A percentile compares a stretch with the other conserved stretches of the same genome.
Conservation (phyloP, 257 asterid species). For the Datura wrightii region DNA sequence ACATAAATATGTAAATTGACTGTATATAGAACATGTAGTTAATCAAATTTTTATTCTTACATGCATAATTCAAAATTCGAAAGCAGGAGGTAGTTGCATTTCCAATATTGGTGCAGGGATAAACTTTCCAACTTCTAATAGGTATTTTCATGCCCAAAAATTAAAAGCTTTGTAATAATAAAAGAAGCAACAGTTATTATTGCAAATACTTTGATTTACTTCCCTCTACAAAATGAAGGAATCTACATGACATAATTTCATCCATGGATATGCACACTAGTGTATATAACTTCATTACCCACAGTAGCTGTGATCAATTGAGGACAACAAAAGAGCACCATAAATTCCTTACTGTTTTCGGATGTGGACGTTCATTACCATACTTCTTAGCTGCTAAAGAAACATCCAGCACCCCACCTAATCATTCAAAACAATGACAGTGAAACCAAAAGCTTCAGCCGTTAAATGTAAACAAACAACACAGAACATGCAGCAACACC, state of each 20-base stretch:
- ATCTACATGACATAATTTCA: neutral
- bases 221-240: neutral
- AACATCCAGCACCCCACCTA: conserved; percentile 87
- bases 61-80: neutral
- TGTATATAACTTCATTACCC: neutral
- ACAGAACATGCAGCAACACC: neutral
- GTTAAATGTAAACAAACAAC: neutral
- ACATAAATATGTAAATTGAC: neutral
- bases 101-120: neutral
- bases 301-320: neutral
- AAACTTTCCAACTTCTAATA: neutral
- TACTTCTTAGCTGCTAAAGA: conserved; percentile 64
- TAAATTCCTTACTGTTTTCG: conserved; percentile 61
- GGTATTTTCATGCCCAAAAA: neutral
- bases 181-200: neutral
- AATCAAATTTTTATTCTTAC: neutral
- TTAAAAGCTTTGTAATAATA: neutral
- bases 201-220: neutral
- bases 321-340: neutral
- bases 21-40: neutral
- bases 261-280: neutral
- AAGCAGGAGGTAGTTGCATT: neutral
- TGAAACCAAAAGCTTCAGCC: conserved; percentile 32
- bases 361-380: conserved; percentile 62
- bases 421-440: conserved; percentile 34